Evolutionary conservation across 2,329 filamentous ascomycete species (phyloP).

Genomic region (Eutypa lata): DNA sequence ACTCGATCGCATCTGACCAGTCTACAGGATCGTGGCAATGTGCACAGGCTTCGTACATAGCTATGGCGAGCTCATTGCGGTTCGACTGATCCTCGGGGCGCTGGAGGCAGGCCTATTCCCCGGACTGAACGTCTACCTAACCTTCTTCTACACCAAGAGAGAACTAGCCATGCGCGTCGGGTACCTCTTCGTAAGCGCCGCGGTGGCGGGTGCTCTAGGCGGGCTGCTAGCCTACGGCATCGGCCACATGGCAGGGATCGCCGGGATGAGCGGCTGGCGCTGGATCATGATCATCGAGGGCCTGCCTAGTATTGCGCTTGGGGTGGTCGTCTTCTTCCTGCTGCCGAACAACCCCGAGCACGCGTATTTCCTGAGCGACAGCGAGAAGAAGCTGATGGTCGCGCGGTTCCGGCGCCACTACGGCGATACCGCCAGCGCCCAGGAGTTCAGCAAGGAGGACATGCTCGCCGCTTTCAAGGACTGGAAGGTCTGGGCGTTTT

Average conservation of each 20-base stretch:
- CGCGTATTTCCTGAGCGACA: conserved; percentile 56
- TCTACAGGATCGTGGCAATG: conserved; percentile 55
- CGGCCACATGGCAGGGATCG: conserved; percentile 66
- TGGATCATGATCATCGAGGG: conserved; percentile 65
- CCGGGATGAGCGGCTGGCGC: conserved; percentile 65
- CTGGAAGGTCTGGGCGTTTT: conserved; percentile 74
- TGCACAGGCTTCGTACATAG: conserved; percentile 65
- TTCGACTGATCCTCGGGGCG: conserved; percentile 64
- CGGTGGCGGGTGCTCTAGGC: conserved; percentile 68
- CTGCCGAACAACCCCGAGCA: conserved; percentile 60
- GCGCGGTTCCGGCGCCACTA: conserved; percentile 37
- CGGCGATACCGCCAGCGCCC: conserved; percentile 44
- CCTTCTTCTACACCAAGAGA: conserved; percentile 71
- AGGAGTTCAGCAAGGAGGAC: conserved; percentile 53
- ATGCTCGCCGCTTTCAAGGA: conserved; percentile 66
- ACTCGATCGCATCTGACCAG: background rate
- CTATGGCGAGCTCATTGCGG: conserved; percentile 64
- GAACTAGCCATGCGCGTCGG: conserved; percentile 71
- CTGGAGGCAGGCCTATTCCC: conserved; percentile 37
- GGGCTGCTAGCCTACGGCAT: conserved; percentile 73
- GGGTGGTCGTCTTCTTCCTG: conserved; percentile 52
- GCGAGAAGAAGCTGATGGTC: conserved; percentile 54
- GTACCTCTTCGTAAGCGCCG: conserved; percentile 69
- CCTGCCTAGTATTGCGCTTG: conserved; percentile 48
- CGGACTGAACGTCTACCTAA: conserved; percentile 43